These are phyloP conservation scores for Linnemannia exigua DNA, from an alignment of 192 early-diverging fungal genomes.

Conservation along the genomic window DNA sequence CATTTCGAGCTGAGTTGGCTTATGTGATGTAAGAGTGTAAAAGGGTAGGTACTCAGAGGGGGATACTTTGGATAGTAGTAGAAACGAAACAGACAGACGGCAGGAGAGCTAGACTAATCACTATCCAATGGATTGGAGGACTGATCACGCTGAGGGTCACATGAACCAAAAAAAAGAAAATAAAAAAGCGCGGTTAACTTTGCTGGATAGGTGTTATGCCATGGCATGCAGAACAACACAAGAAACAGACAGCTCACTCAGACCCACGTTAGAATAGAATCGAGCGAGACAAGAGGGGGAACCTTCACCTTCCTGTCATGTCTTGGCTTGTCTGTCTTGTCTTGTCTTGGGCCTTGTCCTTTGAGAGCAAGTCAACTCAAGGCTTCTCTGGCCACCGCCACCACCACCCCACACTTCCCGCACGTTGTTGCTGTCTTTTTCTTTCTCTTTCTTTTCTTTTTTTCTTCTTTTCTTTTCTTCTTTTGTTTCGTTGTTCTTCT, in stretches of 20 bases:
- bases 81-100: not conserved
- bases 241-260: not conserved
- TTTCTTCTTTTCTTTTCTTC: not conserved
- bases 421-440: not conserved
- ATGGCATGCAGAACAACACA: too few species aligned
- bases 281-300: not conserved
- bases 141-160: conserved; percentile 21
- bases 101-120: not conserved
- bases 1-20: too few species aligned
- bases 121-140: conserved; percentile 8
- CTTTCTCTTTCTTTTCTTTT: not conserved
- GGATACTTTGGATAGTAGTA: not conserved
- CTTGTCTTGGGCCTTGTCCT: not conserved
- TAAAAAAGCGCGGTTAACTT: conserved; percentile 10
- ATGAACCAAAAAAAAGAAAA: conserved; percentile 14
- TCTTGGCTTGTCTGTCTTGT: not conserved
- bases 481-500: not conserved
- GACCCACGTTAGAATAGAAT: not conserved
- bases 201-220: not conserved
- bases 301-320: not conserved
- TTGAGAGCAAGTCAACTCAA: not conserved
- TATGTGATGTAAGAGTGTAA: not conserved
- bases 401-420: not conserved
- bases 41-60: not conserved
- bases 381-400: too few species aligned